Evolutionary conservation across 257 asterid genomes (phyloP).

Genomic region (Asclepias syriaca): DNA sequence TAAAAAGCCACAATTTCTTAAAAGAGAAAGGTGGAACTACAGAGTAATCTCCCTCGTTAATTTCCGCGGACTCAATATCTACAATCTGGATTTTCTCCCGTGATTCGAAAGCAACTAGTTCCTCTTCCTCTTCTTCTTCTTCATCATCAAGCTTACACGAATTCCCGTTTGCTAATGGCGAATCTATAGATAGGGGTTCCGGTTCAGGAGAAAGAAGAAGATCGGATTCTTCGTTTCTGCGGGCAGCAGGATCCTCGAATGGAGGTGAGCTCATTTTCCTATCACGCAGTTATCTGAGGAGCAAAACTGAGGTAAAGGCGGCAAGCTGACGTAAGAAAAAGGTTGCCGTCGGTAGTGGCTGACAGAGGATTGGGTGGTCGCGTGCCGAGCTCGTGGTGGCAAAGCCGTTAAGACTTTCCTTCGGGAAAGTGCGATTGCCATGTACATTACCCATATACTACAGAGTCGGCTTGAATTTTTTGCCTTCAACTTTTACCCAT

Average conservation of each 20-base stretch:
- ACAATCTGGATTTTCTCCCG: slow-evolving; percentile 50
- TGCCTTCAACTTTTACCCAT: too few relatives aligned
- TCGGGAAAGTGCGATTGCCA: neutral
- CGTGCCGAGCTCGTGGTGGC: slow-evolving; percentile 22
- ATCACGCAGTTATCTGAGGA: neutral
- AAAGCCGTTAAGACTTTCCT: neutral
- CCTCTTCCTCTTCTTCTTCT: slow-evolving; percentile 32
- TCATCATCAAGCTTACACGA: neutral
- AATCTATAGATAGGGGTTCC: slow-evolving; percentile 19
- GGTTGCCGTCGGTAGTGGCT: neutral
- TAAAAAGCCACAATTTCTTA: slow-evolving; percentile 70
- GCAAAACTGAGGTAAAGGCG: neutral
- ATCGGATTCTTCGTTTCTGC: slow-evolving; percentile 47
- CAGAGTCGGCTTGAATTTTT: too few relatives aligned
- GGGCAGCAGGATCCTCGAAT: slow-evolving; percentile 27
- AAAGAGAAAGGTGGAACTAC: slow-evolving; percentile 70
- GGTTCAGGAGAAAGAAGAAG: slow-evolving; percentile 37
- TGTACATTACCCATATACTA: too few relatives aligned
- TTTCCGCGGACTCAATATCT: slow-evolving; percentile 45
- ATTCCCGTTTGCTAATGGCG: slow-evolving; percentile 19
- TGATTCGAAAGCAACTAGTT: slow-evolving; percentile 41
- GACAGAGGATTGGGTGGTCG: slow-evolving; percentile 16
- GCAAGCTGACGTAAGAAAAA: neutral
- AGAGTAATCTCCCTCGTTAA: slow-evolving; percentile 28
- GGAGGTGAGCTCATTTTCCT: slow-evolving; percentile 50